Evolutionary conservation across 495 filamentous ascomycete genomes (phyloP).

Genomic region (Daldinia vernicosa): DNA sequence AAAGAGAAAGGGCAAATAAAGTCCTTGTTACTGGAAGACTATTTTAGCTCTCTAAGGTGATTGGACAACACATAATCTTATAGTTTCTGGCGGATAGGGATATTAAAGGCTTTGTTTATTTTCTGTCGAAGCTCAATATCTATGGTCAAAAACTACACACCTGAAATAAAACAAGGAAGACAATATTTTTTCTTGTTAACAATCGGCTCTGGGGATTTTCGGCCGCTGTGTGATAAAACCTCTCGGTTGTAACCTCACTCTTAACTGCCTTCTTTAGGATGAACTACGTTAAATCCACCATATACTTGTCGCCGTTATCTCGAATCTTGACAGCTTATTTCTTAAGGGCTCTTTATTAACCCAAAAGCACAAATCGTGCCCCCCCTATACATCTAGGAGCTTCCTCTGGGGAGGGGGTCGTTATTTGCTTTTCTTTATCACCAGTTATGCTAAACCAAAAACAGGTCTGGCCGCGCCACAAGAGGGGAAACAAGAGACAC

Average conservation of each 20-base stretch:
- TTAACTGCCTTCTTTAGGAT: no score
- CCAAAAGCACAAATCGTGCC: no score
- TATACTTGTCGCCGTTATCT: no score
- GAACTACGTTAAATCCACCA: no score
- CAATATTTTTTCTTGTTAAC: neutral
- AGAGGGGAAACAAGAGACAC: neutral
- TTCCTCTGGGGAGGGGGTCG: neutral
- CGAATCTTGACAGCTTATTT: neutral
- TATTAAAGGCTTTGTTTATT: neutral
- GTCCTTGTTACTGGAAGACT: neutral
- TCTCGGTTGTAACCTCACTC: neutral
- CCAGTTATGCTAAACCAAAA: neutral
- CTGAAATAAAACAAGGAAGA: neutral
- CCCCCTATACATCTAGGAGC: no score
- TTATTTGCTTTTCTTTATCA: neutral
- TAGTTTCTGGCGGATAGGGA: neutral
- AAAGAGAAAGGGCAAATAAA: neutral
- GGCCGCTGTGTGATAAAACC: neutral
- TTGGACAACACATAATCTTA: neutral
- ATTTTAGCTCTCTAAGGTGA: neutral
- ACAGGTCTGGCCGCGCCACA: neutral
- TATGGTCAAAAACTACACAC: neutral
- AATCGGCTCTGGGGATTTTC: neutral
- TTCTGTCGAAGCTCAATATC: neutral
- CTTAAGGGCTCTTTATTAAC: no score